These are phyloP conservation scores for Pholiota molesta DNA, from an alignment of 768 basidiomycete species.

Conservation along the genomic window DNA sequence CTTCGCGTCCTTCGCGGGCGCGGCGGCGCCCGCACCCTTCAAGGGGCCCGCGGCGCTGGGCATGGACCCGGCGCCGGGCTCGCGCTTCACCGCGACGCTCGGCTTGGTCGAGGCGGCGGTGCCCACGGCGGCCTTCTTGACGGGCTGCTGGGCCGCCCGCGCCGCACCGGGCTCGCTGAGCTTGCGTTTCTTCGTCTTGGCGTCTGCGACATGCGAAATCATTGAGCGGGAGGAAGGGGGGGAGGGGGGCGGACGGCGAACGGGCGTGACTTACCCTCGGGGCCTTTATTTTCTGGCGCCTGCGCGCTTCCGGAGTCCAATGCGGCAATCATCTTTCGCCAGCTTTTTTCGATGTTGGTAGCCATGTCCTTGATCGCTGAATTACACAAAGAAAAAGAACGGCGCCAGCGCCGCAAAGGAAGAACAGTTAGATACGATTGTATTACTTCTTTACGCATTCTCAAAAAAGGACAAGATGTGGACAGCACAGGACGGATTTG, in stretches of 20 bases:
- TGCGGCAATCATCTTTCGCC: constrained; percentile 62
- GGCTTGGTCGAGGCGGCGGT: constrained; percentile 44
- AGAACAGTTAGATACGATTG: constrained; percentile 69
- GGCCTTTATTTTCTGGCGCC: constrained; percentile 45
- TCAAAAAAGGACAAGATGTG: constrained; percentile 23
- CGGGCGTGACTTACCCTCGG: constrained; percentile 78
- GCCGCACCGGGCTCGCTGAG: constrained; percentile 42
- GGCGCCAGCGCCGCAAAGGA: constrained; percentile 30
- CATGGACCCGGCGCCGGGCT: constrained; percentile 24
- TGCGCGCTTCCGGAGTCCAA: constrained; percentile 41
- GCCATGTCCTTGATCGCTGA: constrained; percentile 95
- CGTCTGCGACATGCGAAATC: constrained; percentile 39
- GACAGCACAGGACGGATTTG: constrained; percentile 5
- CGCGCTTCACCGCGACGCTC: constrained; percentile 56
- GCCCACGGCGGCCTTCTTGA: constrained; percentile 68
- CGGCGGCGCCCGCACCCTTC: neutral
- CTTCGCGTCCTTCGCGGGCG: constrained; percentile 65
- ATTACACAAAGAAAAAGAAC: constrained; percentile 39
- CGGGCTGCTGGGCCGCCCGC: constrained; percentile 51
- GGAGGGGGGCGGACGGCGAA: constrained; percentile 27
- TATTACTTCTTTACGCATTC: constrained; percentile 43
- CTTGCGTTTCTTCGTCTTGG: constrained; percentile 77
- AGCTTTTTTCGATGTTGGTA: constrained; percentile 82
- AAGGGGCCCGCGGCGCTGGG: neutral
- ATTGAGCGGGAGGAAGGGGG: constrained; percentile 23